Evolutionary conservation across 495 filamentous ascomycete species (phyloP).

Genomic region (Penicillium malachiteum): DNA sequence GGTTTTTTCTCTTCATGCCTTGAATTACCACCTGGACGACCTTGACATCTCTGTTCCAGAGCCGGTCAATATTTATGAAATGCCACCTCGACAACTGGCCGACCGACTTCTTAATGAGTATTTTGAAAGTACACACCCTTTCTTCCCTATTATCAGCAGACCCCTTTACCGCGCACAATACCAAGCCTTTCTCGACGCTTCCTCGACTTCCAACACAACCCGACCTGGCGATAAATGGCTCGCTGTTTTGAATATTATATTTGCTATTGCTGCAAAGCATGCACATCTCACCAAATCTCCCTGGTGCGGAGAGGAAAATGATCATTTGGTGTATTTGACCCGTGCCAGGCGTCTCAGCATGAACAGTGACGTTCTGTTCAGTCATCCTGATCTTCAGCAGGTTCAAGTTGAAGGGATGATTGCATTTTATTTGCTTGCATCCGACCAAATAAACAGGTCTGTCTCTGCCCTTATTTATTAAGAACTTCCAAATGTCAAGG

Average conservation of each 20-base stretch:
- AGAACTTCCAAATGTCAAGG: neutral
- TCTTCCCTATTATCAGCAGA: conserved; percentile 58
- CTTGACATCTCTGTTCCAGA: conserved; percentile 39
- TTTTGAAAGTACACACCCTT: conserved; percentile 47
- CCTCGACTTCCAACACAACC: conserved; percentile 17
- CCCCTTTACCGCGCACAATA: conserved; percentile 37
- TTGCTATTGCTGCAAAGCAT: conserved; percentile 59
- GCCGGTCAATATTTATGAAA: conserved; percentile 46
- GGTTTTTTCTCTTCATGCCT: conserved; percentile 22
- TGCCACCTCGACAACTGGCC: conserved; percentile 50
- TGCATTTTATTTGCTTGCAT: conserved; percentile 55
- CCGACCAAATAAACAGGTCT: conserved; percentile 59
- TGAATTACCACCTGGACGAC: conserved; percentile 58
- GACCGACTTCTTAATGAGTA: conserved; percentile 53
- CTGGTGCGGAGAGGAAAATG: conserved; percentile 41
- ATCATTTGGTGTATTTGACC: conserved; percentile 56
- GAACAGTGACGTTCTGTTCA: conserved; percentile 44
- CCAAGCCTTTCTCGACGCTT: conserved; percentile 25
- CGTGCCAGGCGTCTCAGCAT: conserved; percentile 54
- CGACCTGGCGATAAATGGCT: conserved; percentile 48
- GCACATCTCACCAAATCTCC: conserved; percentile 43
- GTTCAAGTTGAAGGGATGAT: conserved; percentile 55
- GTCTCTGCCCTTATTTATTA: neutral
- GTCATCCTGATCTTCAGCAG: conserved; percentile 54
- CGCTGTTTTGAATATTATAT: conserved; percentile 59